Evolutionary conservation across 495 filamentous ascomycete species (phyloP).

Genomic region (Neurospora sp.): DNA sequence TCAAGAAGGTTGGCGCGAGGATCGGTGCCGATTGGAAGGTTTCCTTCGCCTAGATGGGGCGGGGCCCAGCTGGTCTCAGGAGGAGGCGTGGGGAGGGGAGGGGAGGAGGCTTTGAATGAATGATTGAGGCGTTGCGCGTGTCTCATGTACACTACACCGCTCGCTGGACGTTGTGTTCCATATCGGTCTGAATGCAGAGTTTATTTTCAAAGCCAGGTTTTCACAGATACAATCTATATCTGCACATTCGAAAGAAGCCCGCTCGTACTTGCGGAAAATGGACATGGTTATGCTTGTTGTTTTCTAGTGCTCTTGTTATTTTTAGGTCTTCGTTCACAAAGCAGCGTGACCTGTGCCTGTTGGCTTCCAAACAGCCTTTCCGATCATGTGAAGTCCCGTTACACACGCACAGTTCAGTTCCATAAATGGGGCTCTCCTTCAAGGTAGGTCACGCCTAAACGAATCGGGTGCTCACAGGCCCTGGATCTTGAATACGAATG

Average conservation of each 20-base stretch:
- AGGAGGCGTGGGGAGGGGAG: neutral
- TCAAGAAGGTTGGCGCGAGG: constrained; percentile 65
- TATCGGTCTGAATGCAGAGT: neutral
- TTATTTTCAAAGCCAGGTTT: neutral
- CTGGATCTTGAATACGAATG: neutral
- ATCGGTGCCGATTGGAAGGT: constrained; percentile 80
- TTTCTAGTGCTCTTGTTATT: neutral
- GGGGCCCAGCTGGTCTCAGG: neutral
- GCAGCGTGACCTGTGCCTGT: neutral
- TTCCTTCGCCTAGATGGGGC: constrained; percentile 29
- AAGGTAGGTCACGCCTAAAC: neutral
- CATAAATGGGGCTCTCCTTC: neutral
- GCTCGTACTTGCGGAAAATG: neutral
- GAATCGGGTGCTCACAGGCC: neutral
- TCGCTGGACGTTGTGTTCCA: neutral
- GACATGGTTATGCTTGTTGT: neutral
- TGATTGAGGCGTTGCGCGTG: neutral
- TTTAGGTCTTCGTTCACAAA: neutral
- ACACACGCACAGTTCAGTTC: neutral
- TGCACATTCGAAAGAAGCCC: neutral
- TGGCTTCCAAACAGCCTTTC: neutral
- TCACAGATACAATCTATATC: neutral
- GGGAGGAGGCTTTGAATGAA: neutral
- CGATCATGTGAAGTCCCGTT: neutral
- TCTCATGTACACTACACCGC: neutral